Percentiles rank a stretch among this genome's conserved stretches.
Conservation (phyloP, 257 asterid genomes). For the Gentiana macrophylla region DNA sequence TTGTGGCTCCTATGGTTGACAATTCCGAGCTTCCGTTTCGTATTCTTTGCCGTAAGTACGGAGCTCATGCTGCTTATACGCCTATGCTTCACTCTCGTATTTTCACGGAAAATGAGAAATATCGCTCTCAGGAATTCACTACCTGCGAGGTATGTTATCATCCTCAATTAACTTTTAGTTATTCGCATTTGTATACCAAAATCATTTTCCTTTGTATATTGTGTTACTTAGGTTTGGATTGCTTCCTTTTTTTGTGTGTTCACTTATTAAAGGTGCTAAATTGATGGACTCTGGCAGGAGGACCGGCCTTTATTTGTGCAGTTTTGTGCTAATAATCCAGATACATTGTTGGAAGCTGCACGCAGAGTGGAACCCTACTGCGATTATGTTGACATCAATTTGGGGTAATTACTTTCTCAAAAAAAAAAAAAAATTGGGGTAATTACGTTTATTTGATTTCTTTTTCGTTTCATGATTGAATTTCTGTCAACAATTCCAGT, state of each 20-base stretch:
- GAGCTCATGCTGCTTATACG: constrained; percentile 93
- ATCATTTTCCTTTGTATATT: constrained; percentile 1
- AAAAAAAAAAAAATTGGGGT: no score
- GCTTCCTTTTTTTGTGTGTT: not conserved
- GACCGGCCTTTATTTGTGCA: constrained; percentile 95
- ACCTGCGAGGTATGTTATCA: constrained; percentile 54
- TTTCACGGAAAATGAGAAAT: constrained; percentile 63
- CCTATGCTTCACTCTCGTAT: constrained; percentile 96
- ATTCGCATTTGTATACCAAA: not conserved
- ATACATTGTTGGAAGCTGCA: constrained; percentile 75
- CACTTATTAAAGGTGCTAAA: not conserved
- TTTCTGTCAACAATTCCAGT: no score
- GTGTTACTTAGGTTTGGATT: constrained; percentile 1
- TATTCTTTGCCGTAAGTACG: constrained; percentile 84
- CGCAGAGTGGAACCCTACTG: constrained; percentile 72
- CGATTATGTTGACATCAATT: constrained; percentile 87
- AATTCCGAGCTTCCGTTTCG: constrained; percentile 98
- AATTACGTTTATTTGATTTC: no score
- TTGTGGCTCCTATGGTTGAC: constrained; percentile 97
- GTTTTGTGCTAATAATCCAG: constrained; percentile 96
- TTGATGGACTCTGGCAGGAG: constrained; percentile 41
- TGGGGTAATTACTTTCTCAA: constrained; percentile 42
- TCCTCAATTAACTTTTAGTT: not conserved
- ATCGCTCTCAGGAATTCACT: constrained; percentile 72
- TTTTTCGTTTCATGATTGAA: constrained; percentile 1